Conservation (phyloP, 2,329 filamentous ascomycete genomes). For the Pseudofabraea citricarpa region DNA sequence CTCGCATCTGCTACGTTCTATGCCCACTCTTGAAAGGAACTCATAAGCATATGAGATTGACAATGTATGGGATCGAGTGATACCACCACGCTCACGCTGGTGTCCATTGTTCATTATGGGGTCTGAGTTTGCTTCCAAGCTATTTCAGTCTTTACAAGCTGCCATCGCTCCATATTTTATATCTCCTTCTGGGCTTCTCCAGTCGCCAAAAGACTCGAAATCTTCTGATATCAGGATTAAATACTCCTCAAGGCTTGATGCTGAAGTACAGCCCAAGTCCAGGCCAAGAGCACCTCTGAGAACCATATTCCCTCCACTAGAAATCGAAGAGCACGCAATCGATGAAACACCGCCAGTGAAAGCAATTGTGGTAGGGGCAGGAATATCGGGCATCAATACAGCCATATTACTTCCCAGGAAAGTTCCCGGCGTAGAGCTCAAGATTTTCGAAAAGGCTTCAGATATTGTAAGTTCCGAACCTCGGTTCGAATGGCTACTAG, state of each 20-base stretch:
- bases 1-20: too few species aligned
- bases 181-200: too few species aligned
- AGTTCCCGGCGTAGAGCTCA: conserved; percentile 59
- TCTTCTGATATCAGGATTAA: background rate
- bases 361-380: conserved; percentile 54
- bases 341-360: conserved; percentile 3
- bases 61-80: too few species aligned
- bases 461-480: conserved; percentile 62
- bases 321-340: conserved; percentile 7
- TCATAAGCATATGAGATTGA: too few species aligned
- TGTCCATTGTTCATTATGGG: too few species aligned
- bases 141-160: too few species aligned
- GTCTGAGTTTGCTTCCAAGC: too few species aligned
- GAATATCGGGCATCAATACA: conserved; percentile 55
- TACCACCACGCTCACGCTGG: too few species aligned
- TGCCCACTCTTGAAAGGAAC: too few species aligned
- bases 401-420: conserved; percentile 62
- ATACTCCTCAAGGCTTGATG: background rate
- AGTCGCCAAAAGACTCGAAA: background rate
- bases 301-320: conserved; percentile 5
- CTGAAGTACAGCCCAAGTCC: too few species aligned
- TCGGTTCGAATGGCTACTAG: background rate
- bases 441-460: conserved; percentile 62
- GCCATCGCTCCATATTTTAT: too few species aligned
- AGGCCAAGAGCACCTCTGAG: background rate